Evolutionary conservation across 306 rosid species (phyloP).

Genomic region (Fragaria nilgerrensis): DNA sequence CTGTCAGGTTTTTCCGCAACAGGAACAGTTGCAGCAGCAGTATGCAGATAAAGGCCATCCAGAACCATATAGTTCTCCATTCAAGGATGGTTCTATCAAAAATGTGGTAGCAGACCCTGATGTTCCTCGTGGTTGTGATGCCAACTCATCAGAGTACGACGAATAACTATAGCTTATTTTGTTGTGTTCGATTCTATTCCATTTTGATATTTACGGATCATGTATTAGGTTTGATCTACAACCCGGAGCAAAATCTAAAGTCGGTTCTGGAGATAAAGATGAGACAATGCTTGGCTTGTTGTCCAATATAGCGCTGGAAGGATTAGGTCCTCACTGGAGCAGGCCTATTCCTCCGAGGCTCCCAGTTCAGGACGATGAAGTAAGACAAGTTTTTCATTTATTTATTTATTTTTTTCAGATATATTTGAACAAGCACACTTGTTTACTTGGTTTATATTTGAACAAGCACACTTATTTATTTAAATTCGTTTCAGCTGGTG

Average conservation of each 20-base stretch:
- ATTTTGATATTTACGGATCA: slow-evolving; percentile 24
- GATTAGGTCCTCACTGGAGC: slow-evolving; percentile 82
- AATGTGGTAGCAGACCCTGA: slow-evolving; percentile 88
- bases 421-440: slow-evolving; percentile 22
- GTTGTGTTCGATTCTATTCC: not conserved
- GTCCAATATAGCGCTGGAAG: slow-evolving; percentile 68
- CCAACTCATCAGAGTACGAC: slow-evolving; percentile 74
- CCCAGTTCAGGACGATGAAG: slow-evolving; percentile 85
- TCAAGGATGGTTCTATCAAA: slow-evolving; percentile 52
- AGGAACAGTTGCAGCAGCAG: slow-evolving; percentile 78
- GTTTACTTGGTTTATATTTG: slow-evolving; percentile 36
- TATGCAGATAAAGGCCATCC: slow-evolving; percentile 49
- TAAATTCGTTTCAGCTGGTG: slow-evolving; percentile 69
- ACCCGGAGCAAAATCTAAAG: slow-evolving; percentile 68
- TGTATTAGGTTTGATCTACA: slow-evolving; percentile 67
- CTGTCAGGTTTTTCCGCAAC: slow-evolving; percentile 65
- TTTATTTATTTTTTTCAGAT: not conserved
- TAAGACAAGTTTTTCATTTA: slow-evolving; percentile 21
- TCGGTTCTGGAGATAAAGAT: slow-evolving; percentile 87
- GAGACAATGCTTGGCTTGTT: slow-evolving; percentile 70
- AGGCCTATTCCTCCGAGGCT: slow-evolving; percentile 95
- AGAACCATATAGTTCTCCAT: slow-evolving; percentile 47
- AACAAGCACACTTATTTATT: slow-evolving; percentile 25
- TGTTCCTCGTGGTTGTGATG: slow-evolving; percentile 62
- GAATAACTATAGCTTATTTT: slow-evolving; percentile 15